Conservation (phyloP, 352 stramenopile genomes). For the Pythium myriotylum region DNA sequence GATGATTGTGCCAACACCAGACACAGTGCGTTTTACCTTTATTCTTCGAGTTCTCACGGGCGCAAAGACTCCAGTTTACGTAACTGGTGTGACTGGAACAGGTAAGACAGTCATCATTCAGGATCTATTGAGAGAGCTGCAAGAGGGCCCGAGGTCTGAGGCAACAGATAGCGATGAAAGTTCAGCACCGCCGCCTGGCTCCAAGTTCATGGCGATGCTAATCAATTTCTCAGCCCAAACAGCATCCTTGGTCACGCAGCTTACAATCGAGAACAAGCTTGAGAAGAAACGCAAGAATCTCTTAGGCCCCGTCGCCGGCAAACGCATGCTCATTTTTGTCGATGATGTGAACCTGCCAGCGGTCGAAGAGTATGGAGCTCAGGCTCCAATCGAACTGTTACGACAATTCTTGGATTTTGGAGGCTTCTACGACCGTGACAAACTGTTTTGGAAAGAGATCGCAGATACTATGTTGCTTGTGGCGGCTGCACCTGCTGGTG, state of each 20-base stretch:
- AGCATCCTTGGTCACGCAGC: slow-evolving; percentile 86
- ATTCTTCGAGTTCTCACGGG: slow-evolving; percentile 37
- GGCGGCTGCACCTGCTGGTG: slow-evolving; percentile 89
- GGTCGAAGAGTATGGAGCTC: slow-evolving; percentile 94
- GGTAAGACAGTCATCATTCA: slow-evolving; percentile 81
- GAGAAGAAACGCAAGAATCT: slow-evolving; percentile 96
- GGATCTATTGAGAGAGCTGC: slow-evolving; percentile 48
- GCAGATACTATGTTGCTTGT: slow-evolving; percentile 92
- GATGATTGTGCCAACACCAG: slow-evolving; percentile 57
- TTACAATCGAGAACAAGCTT: slow-evolving; percentile 92
- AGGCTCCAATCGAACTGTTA: slow-evolving; percentile 93
- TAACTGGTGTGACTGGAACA: slow-evolving; percentile 79
- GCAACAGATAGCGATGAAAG: slow-evolving; percentile 26
- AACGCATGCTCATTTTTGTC: slow-evolving; percentile 93
- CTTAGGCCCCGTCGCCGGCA: slow-evolving; percentile 85
- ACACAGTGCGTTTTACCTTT: slow-evolving; percentile 51
- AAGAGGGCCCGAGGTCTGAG: slow-evolving; percentile 18
- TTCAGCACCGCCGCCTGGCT: slow-evolving; percentile 23
- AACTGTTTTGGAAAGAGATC: slow-evolving; percentile 97
- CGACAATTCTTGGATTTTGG: slow-evolving; percentile 95
- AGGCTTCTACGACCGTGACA: slow-evolving; percentile 96
- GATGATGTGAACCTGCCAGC: slow-evolving; percentile 96
- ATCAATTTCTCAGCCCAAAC: slow-evolving; percentile 94
- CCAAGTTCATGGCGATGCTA: slow-evolving; percentile 72
- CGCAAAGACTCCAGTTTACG: slow-evolving; percentile 63